Percentiles rank a stretch among this genome's conserved stretches.
These are phyloP conservation scores for Rugosomyces carneus DNA, from an alignment of 1,284 basidiomycete genomes.

Conservation along the genomic window DNA sequence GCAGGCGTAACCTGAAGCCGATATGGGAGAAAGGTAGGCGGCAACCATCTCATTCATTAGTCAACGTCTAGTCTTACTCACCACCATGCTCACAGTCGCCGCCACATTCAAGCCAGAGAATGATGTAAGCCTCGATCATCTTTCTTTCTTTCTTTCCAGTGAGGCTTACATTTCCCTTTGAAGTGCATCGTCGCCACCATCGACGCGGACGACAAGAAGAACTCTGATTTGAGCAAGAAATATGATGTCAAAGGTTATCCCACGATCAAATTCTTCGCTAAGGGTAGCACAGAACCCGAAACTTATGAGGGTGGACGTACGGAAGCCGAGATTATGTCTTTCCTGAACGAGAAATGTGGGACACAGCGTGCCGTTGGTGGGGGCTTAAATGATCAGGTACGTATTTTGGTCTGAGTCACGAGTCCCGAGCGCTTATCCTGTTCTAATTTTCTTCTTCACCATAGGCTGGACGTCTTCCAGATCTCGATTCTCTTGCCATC, in stretches of 20 bases:
- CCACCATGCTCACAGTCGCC: conserved; percentile 47
- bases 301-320: conserved; percentile 65
- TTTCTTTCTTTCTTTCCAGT: not conserved
- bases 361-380: conserved; percentile 82
- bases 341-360: conserved; percentile 85
- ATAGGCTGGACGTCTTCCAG: conserved; percentile 75
- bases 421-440: not conserved
- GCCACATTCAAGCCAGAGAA: conserved; percentile 72
- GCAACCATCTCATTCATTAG: conserved; percentile 20
- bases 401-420: conserved; percentile 4
- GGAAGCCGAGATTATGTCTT: conserved; percentile 65
- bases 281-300: conserved; percentile 53
- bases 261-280: conserved; percentile 93
- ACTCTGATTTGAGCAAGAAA: conserved; percentile 68
- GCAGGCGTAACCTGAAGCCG: conserved; percentile 82
- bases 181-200: conserved; percentile 87
- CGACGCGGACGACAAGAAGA: conserved; percentile 81
- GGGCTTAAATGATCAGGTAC: conserved; percentile 66
- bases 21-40: conserved; percentile 65
- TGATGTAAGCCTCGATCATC: conserved; percentile 50
- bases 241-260: conserved; percentile 80
- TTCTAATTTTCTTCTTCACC: conserved; percentile 9
- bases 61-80: conserved; percentile 6
- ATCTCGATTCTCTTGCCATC: conserved; percentile 75
- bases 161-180: conserved; percentile 5